phyloP scores from a whole-genome alignment of 805 yeast species.

The Dipodascus geniculatus region DNA sequence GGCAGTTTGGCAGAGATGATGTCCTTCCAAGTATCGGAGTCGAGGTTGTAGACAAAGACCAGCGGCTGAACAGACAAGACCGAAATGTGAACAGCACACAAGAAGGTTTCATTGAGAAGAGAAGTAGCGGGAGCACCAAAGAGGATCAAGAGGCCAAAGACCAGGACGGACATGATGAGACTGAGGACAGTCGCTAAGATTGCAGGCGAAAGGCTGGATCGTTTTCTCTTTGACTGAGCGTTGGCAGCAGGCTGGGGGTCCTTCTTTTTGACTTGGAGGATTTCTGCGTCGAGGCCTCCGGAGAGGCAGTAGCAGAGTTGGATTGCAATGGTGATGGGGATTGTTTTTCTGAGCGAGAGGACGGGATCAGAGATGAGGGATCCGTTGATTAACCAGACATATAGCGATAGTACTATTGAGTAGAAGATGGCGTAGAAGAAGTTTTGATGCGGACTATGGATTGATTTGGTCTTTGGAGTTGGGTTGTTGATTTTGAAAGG shows the following conservation, averaged over 20 bases:
- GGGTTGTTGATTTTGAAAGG: not conserved
- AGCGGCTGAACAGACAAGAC: conserved; percentile 51
- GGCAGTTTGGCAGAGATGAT: conserved; percentile 21
- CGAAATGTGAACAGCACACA: conserved; percentile 52
- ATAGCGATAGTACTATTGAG: conserved; percentile 5
- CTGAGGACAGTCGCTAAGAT: conserved; percentile 21
- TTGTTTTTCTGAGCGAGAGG: conserved; percentile 11
- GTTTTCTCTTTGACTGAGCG: not conserved
- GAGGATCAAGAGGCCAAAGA: conserved; percentile 33
- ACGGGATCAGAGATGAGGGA: conserved; percentile 11
- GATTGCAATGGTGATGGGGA: conserved; percentile 10
- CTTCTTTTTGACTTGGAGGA: conserved; percentile 2
- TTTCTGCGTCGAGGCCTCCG: conserved; percentile 8
- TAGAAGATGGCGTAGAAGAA: conserved; percentile 3
- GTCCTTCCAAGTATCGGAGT: conserved; percentile 34
- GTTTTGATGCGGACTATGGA: not conserved
- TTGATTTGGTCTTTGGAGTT: not conserved
- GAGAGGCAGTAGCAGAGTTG: conserved; percentile 17
- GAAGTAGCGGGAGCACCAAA: conserved; percentile 74
- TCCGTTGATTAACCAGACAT: conserved; percentile 7
- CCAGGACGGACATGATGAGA: conserved; percentile 20
- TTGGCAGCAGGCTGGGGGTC: not conserved
- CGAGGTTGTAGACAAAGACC: conserved; percentile 42
- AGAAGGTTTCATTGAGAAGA: conserved; percentile 40
- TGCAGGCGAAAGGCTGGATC: conserved; percentile 14